These are phyloP conservation scores for Magnusiomyces clavatus DNA, from an alignment of 1,139 yeast species.

Conservation along the genomic window DNA sequence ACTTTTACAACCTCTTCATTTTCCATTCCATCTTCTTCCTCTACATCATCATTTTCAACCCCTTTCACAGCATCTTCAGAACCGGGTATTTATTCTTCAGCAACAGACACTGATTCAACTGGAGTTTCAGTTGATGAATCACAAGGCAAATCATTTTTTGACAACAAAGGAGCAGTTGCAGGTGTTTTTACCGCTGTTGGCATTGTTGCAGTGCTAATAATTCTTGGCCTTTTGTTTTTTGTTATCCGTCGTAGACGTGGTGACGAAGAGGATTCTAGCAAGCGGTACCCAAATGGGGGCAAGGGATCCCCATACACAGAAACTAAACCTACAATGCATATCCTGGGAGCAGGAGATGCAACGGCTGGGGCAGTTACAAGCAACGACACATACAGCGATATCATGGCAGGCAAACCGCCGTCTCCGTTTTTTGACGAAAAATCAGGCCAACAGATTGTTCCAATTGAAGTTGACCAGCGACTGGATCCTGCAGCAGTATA, in stretches of 20 bases:
- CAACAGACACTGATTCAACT: slow-evolving; percentile 12
- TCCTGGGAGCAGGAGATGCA: slow-evolving; percentile 11
- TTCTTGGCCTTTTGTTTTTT: slow-evolving; percentile 27
- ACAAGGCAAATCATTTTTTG: slow-evolving; percentile 36
- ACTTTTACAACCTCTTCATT: slow-evolving; percentile 9
- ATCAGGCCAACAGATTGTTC: slow-evolving; percentile 33
- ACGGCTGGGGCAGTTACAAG: slow-evolving; percentile 6
- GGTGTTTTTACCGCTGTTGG: slow-evolving; percentile 70
- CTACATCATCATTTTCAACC: slow-evolving; percentile 5
- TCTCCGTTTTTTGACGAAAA: slow-evolving; percentile 7
- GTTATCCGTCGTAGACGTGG: slow-evolving; percentile 19
- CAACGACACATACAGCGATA: neutral
- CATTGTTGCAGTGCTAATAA: slow-evolving; percentile 40
- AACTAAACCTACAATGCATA: slow-evolving; percentile 5
- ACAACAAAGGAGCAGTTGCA: slow-evolving; percentile 58
- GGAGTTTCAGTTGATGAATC: slow-evolving; percentile 34
- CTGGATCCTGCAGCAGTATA: slow-evolving; percentile 59
- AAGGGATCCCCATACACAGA: slow-evolving; percentile 10
- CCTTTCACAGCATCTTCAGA: slow-evolving; percentile 14
- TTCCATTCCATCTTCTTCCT: slow-evolving; percentile 10
- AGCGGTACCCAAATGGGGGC: slow-evolving; percentile 12
- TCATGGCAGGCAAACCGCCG: neutral
- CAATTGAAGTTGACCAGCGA: slow-evolving; percentile 54
- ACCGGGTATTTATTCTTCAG: slow-evolving; percentile 8
- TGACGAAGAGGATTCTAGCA: slow-evolving; percentile 18